Evolutionary conservation across 345 rosid genomes (phyloP), one percentile per base, ranked within the genome.

Genomic region (Eucalyptus sp.): DNA sequence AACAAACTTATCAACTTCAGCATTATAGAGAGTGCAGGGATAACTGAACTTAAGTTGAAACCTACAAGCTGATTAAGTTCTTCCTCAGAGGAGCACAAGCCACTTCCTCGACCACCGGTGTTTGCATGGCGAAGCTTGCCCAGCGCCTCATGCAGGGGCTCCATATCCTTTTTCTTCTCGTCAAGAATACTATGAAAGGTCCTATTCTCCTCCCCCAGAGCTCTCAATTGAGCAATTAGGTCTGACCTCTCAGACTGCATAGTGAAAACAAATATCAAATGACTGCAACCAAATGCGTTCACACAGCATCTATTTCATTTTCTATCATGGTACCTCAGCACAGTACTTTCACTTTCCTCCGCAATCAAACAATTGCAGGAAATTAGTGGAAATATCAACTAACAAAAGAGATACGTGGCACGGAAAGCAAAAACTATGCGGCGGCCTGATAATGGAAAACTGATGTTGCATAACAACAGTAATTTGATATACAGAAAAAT

Each of bases 91-190:
- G 99, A 95, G 90, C 99, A 98, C 89, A 97, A 86, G 71, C 91
- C 94, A 76, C 93, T 92, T 89, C 91, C 90, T 49, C 94, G 94
- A 89, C 86, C 88, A 68, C 86, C 87, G 87, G 87, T 86, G 18
- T 91, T 93, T 86, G 93, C 89, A 89, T 87, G 86, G 48, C 95
- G 97, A 87, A 95, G 93, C 94, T 96, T 96, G 68, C 98, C 97
- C 90, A 97, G 92, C 13, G 98, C 99, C 93, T 96, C 96, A 87
- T 95, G 97, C 92, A 97, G 91, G 15, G 99, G 98, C 83, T 95
- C 96, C 92, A 97, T 93, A 92, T 94, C 97, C 93, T 91, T 96
- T 88, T 86, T 96, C 89, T 94, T 98, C 91, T 94, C 99, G 85
- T 91, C 95, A 68, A 95, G 79, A 83, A 94, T 90, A 2, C 92